Conservation (phyloP, 176 grass and related monocot genomes). For the Echinochloa phyllopogon region DNA sequence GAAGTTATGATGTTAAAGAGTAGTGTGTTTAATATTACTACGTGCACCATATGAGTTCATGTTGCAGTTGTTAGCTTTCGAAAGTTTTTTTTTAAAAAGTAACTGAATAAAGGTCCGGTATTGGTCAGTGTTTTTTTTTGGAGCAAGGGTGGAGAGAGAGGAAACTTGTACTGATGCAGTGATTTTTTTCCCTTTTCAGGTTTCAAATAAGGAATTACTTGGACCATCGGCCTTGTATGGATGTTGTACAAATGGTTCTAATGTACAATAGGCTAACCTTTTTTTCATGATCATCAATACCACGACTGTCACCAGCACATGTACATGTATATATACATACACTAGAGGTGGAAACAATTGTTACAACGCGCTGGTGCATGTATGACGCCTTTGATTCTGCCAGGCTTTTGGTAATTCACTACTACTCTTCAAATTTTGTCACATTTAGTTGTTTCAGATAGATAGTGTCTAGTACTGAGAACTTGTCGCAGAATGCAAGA, state of each 20-base stretch:
- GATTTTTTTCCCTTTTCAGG: conserved; percentile 29
- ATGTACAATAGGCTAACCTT: conserved; percentile 58
- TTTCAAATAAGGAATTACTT: conserved; percentile 52
- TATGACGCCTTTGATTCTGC: conserved; percentile 2
- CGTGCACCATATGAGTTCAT: neutral
- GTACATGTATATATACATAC: conserved; percentile 45
- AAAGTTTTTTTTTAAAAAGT: neutral
- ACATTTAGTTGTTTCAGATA: conserved; percentile 35
- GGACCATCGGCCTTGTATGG: conserved; percentile 38
- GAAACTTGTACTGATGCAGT: conserved; percentile 11
- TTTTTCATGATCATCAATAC: conserved; percentile 37
- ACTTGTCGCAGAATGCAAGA: conserved; percentile 46
- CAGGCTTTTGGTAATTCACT: neutral
- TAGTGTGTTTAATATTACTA: neutral
- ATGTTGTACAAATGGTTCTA: conserved; percentile 53
- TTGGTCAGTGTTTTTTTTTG: neutral
- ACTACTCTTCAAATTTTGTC: conserved; percentile 11
- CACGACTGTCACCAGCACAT: conserved; percentile 24
- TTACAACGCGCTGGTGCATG: conserved; percentile 35
- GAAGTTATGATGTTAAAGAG: neutral
- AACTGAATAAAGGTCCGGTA: neutral
- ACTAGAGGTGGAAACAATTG: conserved; percentile 15
- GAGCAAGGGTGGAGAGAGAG: too few species aligned
- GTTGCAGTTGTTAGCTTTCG: neutral
- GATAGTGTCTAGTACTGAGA: conserved; percentile 3